Evolutionary conservation across 208 protist species (phyloP).

Genomic region (Leishmania tropica): DNA sequence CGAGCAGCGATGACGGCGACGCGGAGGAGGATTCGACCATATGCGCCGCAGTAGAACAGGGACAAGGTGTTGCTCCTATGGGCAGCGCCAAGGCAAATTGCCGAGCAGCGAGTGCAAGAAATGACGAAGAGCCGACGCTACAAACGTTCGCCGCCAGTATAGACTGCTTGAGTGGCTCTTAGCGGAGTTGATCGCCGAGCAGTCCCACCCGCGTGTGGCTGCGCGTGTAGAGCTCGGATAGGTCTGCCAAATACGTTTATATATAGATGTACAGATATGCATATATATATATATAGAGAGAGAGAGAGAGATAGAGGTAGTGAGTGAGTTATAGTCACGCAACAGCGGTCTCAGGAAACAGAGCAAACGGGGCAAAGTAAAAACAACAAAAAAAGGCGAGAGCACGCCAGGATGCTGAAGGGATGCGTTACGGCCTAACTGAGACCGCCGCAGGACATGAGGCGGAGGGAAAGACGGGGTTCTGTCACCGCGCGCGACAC

Average conservation of each 20-base stretch:
- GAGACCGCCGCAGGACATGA: not conserved
- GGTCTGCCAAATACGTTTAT: not conserved
- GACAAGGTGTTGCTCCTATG: not conserved
- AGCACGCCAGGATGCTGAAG: not conserved
- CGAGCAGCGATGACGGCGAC: not conserved
- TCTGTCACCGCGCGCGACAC: not conserved
- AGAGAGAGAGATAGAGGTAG: no score
- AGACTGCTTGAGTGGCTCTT: not conserved
- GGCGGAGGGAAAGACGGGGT: not conserved
- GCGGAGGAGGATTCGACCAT: not conserved
- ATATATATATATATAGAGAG: no score
- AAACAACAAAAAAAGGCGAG: not conserved
- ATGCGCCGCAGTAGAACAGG: not conserved
- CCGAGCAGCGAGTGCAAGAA: not conserved
- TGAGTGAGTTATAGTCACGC: not conserved
- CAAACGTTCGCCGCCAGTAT: not conserved
- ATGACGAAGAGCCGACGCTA: not conserved
- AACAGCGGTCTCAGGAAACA: not conserved
- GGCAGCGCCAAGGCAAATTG: not conserved
- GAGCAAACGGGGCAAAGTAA: not conserved
- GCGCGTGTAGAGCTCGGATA: not conserved
- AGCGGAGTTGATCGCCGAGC: not conserved
- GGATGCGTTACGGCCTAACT: no score
- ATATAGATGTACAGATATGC: no score
- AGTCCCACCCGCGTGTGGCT: not conserved